A percentile compares a stretch with the other conserved stretches of the same genome.
These are phyloP conservation scores for Secale cereale DNA, from an alignment of 176 grass and related monocot species.

Conservation along the genomic window DNA sequence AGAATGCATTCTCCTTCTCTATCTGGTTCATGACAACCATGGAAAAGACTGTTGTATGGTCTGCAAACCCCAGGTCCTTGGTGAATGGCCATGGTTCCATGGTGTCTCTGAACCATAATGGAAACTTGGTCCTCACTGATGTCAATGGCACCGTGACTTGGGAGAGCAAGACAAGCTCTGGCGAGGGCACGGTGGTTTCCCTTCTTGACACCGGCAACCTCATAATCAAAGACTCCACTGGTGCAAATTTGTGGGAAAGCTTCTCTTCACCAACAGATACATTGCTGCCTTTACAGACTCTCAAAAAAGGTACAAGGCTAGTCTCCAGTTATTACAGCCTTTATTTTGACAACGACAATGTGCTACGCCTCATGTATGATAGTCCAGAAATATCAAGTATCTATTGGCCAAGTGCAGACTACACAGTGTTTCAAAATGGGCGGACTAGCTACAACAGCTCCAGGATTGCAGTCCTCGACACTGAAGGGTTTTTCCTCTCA, in stretches of 20 bases:
- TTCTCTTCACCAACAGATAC: conserved; percentile 66
- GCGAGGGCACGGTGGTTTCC: neutral
- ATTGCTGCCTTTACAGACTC: conserved; percentile 43
- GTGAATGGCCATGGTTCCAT: conserved; percentile 67
- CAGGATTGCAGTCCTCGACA: conserved; percentile 47
- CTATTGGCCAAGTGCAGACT: conserved; percentile 56
- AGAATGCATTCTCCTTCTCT: conserved; percentile 63
- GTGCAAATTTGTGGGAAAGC: conserved; percentile 51
- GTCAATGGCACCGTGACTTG: conserved; percentile 57
- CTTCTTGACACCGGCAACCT: conserved; percentile 75
- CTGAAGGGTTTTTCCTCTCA: conserved; percentile 47
- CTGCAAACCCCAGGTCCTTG: conserved; percentile 48
- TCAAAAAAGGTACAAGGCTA: conserved; percentile 46
- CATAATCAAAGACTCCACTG: conserved; percentile 37
- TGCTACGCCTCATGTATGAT: conserved; percentile 63
- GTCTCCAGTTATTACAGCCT: conserved; percentile 55
- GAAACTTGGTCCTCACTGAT: conserved; percentile 53
- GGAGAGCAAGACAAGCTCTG: conserved; percentile 39
- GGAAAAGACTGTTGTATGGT: conserved; percentile 53
- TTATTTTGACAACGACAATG: conserved; percentile 70
- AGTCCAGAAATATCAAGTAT: conserved; percentile 52
- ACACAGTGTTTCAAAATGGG: conserved; percentile 1
- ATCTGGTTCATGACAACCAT: conserved; percentile 54
- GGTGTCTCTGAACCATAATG: conserved; percentile 27
- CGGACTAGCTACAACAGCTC: conserved; percentile 61